These are phyloP conservation scores for Apiotrichum brassicae DNA, from an alignment of 1,284 basidiomycete genomes.

Conservation along the genomic window DNA sequence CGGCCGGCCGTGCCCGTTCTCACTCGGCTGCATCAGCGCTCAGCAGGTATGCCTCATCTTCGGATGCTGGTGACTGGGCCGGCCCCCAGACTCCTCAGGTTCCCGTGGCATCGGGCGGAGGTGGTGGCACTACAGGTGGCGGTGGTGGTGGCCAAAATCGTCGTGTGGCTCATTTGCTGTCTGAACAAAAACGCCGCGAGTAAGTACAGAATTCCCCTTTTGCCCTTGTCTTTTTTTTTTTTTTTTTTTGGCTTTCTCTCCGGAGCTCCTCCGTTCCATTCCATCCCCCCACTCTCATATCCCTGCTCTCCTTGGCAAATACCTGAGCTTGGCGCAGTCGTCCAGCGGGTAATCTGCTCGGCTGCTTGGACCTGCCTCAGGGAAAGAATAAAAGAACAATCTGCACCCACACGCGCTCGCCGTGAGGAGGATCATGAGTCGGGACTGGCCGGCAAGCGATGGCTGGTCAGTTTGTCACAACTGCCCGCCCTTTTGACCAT, in stretches of 20 bases:
- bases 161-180: conserved; percentile 41
- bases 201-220: conserved; percentile 18
- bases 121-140: conserved; percentile 5
- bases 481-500: no score
- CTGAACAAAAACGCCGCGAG: conserved; percentile 45
- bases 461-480: no score
- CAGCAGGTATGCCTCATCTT: conserved; percentile 5
- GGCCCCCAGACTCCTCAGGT: conserved; percentile 2
- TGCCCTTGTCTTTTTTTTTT: background rate
- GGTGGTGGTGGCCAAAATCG: conserved; percentile 31
- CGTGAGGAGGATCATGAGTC: no score
- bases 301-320: background rate
- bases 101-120: background rate
- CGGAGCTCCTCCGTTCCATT: no score
- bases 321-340: no score
- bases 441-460: background rate
- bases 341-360: no score
- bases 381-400: background rate
- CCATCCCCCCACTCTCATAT: background rate
- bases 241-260: background rate
- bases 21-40: conserved; percentile 15
- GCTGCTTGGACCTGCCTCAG: background rate
- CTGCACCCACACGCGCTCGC: no score
- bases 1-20: conserved; percentile 10
- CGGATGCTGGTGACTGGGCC: conserved; percentile 13